Conservation (phyloP, 1,139 yeast species). For the Pneumocystis wakefieldiae region DNA sequence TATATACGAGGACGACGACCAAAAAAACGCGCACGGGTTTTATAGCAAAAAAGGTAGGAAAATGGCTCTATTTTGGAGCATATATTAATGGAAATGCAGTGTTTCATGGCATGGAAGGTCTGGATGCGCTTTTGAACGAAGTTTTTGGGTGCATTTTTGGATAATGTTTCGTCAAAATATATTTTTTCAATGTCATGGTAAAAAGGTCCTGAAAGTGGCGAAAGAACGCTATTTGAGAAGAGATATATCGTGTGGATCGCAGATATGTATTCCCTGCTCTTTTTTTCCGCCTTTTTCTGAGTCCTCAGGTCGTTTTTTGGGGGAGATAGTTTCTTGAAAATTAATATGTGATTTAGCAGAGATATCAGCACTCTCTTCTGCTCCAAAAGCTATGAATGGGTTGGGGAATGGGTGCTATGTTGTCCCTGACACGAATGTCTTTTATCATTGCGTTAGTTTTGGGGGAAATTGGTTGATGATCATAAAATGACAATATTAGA, state of each 20-base stretch:
- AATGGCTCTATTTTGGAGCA: too few relatives aligned
- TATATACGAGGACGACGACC: too few relatives aligned
- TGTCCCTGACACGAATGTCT: slow-evolving; percentile 77
- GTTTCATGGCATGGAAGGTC: neutral
- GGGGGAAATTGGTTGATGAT: too few relatives aligned
- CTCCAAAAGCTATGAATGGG: slow-evolving; percentile 30
- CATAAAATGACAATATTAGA: slow-evolving; percentile 19
- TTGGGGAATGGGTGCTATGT: slow-evolving; percentile 52
- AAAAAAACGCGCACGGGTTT: too few relatives aligned
- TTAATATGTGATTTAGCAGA: slow-evolving; percentile 22
- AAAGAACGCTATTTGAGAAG: slow-evolving; percentile 85
- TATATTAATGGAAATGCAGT: neutral
- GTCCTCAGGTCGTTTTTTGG: neutral
- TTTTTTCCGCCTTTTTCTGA: slow-evolving; percentile 26
- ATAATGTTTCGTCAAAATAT: slow-evolving; percentile 45
- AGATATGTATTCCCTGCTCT: slow-evolving; percentile 47
- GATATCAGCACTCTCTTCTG: slow-evolving; percentile 35
- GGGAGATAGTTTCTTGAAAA: slow-evolving; percentile 15
- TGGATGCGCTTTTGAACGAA: neutral
- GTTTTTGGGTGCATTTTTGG: neutral
- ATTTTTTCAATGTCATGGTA: slow-evolving; percentile 71
- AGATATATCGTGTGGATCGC: slow-evolving; percentile 84
- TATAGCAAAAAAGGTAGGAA: too few relatives aligned
- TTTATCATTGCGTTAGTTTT: slow-evolving; percentile 43
- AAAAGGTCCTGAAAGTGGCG: slow-evolving; percentile 79